Evolutionary conservation across 345 rosid species (phyloP), one percentile per base, ranked within the genome.

Genomic region (Lumnitzera littorea): DNA sequence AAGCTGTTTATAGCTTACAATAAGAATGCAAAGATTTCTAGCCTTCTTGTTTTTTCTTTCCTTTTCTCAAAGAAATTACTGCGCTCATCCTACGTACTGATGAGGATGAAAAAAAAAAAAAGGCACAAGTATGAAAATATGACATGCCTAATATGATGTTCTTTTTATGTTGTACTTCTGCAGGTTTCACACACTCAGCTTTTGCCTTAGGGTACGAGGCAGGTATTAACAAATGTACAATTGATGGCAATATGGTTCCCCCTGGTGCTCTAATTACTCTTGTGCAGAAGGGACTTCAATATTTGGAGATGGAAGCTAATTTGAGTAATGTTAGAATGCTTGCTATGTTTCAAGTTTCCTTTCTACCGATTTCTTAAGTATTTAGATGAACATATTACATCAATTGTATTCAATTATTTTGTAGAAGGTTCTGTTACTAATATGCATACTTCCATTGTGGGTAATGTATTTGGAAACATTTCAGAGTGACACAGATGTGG

Each of bases 251-350:
- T 76, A 72, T 86, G 96, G 84, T 90, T 71, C 97, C 99, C 12
- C 96, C 96, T 61, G 91, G 89, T 68, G 95, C 97, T 71, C 95
- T 94, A 67, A 80, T 94, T 74, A 83, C 83, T 12, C 83, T 86
- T 65, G 91, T 94, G 60, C 99, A 88, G 46, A 94, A 86, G 70
- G 99, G 99, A 57, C 91, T 90, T 49, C 99, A 94, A 61, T 94
- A 86, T 70, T 62, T 94, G 89, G 99, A 90, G 87, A 88, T 90
- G 99, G 99, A 94, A 72, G 97, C 97, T 51, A 90, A 94, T 70
- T 64, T 88, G 82, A 83, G 70, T 77, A 82, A 83, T 76, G 97
- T 87, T 72, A 75, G 89, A 54, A 73, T 74, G 56, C 67, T 46
- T 72, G 27, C 64, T 55, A 27, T 46, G 56, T 60, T 55, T 46